phyloP scores from a whole-genome alignment of 805 yeast genomes.

The Nakazawaea anatomiae region DNA sequence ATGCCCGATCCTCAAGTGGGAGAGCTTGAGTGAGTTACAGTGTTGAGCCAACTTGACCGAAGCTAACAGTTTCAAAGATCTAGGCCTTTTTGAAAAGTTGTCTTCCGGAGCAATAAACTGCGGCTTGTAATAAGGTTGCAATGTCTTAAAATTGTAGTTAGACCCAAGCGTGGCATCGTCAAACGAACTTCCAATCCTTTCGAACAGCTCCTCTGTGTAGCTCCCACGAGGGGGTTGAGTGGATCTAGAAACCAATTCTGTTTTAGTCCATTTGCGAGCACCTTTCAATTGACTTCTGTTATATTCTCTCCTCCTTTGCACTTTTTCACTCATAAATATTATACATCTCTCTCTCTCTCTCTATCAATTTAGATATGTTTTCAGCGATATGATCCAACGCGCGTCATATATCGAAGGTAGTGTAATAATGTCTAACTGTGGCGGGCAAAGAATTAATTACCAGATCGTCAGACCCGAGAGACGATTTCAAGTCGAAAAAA shows the following conservation, averaged over 20 bases:
- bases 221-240: neutral
- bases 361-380: too few species aligned
- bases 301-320: neutral
- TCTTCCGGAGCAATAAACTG: neutral
- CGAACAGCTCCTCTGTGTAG: neutral
- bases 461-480: neutral
- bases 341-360: too few species aligned
- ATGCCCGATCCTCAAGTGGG: constrained; percentile 17
- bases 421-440: neutral
- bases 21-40: constrained; percentile 14
- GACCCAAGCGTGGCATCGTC: constrained; percentile 12
- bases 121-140: constrained; percentile 10
- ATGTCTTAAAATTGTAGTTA: constrained; percentile 14
- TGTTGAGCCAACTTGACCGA: constrained; percentile 21
- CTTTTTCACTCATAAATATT: too few species aligned
- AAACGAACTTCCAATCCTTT: constrained; percentile 17
- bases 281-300: neutral
- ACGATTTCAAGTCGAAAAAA: neutral
- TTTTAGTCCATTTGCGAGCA: too few species aligned
- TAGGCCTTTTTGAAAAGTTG: neutral
- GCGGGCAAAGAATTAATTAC: neutral
- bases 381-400: neutral
- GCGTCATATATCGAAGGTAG: neutral
- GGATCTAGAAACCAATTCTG: too few species aligned
- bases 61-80: constrained; percentile 19